A percentile compares a stretch with the other conserved stretches of the same genome.
Evolutionary conservation across 768 basidiomycete species (phyloP).

Genomic region (Steccherinum ochraceum): DNA sequence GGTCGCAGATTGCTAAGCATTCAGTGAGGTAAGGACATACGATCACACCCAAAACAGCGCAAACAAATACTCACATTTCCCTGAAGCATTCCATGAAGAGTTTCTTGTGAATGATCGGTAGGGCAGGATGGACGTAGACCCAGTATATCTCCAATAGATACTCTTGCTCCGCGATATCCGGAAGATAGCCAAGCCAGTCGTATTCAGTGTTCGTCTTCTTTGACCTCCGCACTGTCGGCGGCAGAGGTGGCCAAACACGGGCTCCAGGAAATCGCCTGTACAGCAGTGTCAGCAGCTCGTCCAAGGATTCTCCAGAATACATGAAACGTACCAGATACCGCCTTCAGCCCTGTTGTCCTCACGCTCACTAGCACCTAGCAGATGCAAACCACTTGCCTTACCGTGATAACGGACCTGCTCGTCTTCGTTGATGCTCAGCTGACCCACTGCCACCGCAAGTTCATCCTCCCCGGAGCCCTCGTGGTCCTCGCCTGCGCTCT

Average conservation of each 20-base stretch:
- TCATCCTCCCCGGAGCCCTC: slow-evolving; percentile 34
- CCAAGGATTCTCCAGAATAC: slow-evolving; percentile 9
- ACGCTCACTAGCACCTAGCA: slow-evolving; percentile 57
- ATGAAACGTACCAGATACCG: slow-evolving; percentile 57
- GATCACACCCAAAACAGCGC: too few relatives aligned
- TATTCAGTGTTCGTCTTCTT: slow-evolving; percentile 27
- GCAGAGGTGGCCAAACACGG: slow-evolving; percentile 78
- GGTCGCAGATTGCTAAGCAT: not conserved
- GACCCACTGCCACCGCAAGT: slow-evolving; percentile 70
- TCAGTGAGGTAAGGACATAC: not conserved
- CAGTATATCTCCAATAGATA: slow-evolving; percentile 75
- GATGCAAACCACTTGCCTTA: slow-evolving; percentile 74
- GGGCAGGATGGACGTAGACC: slow-evolving; percentile 69
- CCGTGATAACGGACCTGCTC: slow-evolving; percentile 83
- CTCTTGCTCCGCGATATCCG: slow-evolving; percentile 52
- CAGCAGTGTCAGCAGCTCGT: slow-evolving; percentile 16
- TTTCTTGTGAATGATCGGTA: slow-evolving; percentile 72
- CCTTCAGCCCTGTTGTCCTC: slow-evolving; percentile 64
- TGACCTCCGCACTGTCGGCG: slow-evolving; percentile 15
- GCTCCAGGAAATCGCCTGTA: slow-evolving; percentile 78
- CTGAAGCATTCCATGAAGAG: slow-evolving; percentile 57
- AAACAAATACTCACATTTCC: slow-evolving; percentile 30
- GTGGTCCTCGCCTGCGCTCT: slow-evolving; percentile 21
- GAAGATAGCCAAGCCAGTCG: slow-evolving; percentile 40
- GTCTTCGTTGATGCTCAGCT: slow-evolving; percentile 84